Conservation (phyloP, 2,329 filamentous ascomycete species). For the Diaporthe caulivora region DNA sequence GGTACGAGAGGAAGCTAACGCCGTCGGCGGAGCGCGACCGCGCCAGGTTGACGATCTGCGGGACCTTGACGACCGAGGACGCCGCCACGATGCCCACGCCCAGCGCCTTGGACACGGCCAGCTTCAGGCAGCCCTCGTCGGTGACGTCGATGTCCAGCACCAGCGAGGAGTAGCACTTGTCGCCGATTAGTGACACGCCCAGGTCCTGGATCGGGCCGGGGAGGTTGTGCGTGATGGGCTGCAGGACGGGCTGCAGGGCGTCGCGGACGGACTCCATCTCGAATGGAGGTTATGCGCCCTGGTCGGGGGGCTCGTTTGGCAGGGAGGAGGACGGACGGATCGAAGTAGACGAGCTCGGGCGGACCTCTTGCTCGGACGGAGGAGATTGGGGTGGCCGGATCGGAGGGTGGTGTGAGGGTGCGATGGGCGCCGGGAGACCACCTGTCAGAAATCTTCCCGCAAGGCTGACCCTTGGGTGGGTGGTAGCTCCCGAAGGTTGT, state of each 20-base stretch:
- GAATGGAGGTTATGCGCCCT: neutral
- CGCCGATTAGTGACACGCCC: slow-evolving; percentile 83
- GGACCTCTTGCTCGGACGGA: neutral
- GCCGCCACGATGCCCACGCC: slow-evolving; percentile 94
- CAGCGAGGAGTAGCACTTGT: slow-evolving; percentile 86
- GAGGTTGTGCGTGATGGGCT: slow-evolving; percentile 79
- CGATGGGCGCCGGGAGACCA: neutral
- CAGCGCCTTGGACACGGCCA: slow-evolving; percentile 91
- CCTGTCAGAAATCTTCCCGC: neutral
- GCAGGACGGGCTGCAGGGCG: slow-evolving; percentile 75
- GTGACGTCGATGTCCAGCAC: slow-evolving; percentile 86
- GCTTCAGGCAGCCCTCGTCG: slow-evolving; percentile 84
- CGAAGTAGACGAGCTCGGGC: neutral
- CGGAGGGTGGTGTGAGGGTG: slow-evolving; percentile 10
- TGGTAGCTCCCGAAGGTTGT: neutral
- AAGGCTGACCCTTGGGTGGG: neutral
- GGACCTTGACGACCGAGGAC: slow-evolving; percentile 93
- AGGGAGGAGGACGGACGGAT: neutral
- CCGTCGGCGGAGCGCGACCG: slow-evolving; percentile 84
- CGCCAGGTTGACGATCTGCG: slow-evolving; percentile 94
- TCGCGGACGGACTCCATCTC: slow-evolving; percentile 73
- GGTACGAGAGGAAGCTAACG: slow-evolving; percentile 89
- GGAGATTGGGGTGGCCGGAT: neutral
- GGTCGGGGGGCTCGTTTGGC: neutral
- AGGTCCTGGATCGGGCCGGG: slow-evolving; percentile 81